Base-by-base conservation (phyloP, 169 alveolate species). In the Perkinsus chesapeaki region DNA sequence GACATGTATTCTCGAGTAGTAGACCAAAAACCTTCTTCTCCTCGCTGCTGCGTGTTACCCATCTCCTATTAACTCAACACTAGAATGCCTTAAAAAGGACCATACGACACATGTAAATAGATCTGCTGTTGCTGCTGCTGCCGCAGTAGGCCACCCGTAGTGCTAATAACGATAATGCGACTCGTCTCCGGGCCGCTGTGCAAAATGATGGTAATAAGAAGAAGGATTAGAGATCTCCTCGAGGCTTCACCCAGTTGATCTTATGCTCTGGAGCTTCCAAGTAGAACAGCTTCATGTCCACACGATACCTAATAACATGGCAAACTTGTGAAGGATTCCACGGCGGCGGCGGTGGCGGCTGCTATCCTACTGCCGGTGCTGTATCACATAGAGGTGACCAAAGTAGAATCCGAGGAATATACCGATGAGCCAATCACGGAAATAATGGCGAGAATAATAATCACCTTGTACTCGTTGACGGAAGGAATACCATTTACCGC, bases 201-300 rank as follows among this genome's bases (percentile, higher is more conserved):
- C 82, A 34, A 60, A 60, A 60, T 27, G 27, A 0, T 60, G 31
- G 23, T 60, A 1, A 9, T 60, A 34, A 20, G 37, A 60, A 1
- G 37, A 23, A 20, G 27, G 72, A 39, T 20, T 91, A 39, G 91
- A 97, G 96, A 93, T 97, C 98, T 0, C 98, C 98, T 12, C 98
- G 95, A 10, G 98, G 98, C 36, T 94, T 95, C 92, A 97, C 98
- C 98, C 98, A 97, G 93, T 97, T 97, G 92, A 97, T 92, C 94
- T 97, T 97, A 94, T 97, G 98, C 93, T 97, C 98, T 19, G 98
- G 98, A 0, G 98, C 98, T 94, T 97, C 98, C 91, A 96, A 95
- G 94, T 97, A 97, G 95, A 95, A 97, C 34, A 97, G 97, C 93
- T 97, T 96, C 98, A 97, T 97, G 95, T 97, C 98, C 23, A 94